phyloP scores from a whole-genome alignment of 345 rosid species.

The Bruguiera sexangula region DNA sequence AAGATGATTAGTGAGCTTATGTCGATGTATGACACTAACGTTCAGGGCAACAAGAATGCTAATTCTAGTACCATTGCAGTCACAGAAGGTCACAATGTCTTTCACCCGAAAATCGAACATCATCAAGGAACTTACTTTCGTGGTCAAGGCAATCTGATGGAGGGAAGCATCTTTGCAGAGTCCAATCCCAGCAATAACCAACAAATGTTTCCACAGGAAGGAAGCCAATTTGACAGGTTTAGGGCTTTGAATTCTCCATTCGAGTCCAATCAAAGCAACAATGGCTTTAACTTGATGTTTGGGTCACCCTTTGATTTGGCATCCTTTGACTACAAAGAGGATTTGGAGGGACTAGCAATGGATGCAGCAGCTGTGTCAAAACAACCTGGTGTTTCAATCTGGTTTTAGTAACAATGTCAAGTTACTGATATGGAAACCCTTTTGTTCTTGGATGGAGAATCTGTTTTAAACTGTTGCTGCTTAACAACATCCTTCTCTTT shows the following conservation, averaged over 20 bases:
- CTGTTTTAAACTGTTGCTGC: background rate
- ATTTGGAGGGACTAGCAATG: slow-evolving; percentile 49
- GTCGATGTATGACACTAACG: slow-evolving; percentile 66
- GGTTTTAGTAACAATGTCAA: slow-evolving; percentile 44
- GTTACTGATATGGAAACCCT: too few species aligned
- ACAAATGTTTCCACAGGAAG: slow-evolving; percentile 49
- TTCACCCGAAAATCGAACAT: slow-evolving; percentile 50
- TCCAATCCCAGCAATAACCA: slow-evolving; percentile 42
- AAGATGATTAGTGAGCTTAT: slow-evolving; percentile 81
- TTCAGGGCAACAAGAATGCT: slow-evolving; percentile 48
- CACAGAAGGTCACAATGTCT: slow-evolving; percentile 39
- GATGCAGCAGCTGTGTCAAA: slow-evolving; percentile 43
- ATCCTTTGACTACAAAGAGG: slow-evolving; percentile 68
- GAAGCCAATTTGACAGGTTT: slow-evolving; percentile 42
- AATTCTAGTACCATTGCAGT: slow-evolving; percentile 26
- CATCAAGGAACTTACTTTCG: slow-evolving; percentile 54
- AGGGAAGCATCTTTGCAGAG: slow-evolving; percentile 55
- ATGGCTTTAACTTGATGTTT: slow-evolving; percentile 48
- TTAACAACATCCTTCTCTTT: background rate
- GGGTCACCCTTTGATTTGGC: slow-evolving; percentile 65
- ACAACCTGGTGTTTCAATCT: slow-evolving; percentile 59
- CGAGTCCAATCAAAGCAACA: slow-evolving; percentile 37
- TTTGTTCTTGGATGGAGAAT: too few species aligned
- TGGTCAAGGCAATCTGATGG: slow-evolving; percentile 45
- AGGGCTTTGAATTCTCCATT: slow-evolving; percentile 43